Evolutionary conservation across 2,329 filamentous ascomycete species (phyloP).

Genomic region (Xylaria polymorpha): DNA sequence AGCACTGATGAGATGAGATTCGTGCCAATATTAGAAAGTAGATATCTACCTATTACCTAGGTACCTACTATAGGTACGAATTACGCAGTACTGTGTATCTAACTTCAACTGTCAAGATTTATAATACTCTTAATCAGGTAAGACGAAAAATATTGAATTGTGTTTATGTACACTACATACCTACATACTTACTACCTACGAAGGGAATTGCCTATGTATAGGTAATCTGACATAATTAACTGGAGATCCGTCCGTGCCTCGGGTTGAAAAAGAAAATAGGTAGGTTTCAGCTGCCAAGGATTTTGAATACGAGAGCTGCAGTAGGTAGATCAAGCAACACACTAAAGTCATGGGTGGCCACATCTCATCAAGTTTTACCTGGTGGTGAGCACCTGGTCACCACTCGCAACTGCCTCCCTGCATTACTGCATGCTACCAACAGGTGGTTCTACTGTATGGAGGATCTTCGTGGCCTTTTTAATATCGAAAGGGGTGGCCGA

Average conservation of each 20-base stretch:
- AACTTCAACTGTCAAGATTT: too few species aligned
- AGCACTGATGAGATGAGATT: not conserved
- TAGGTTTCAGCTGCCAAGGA: slow-evolving; percentile 31
- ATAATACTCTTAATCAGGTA: not conserved
- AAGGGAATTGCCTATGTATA: not conserved
- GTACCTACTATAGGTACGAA: too few species aligned
- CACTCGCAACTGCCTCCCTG: not conserved
- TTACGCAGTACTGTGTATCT: too few species aligned
- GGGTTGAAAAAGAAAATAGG: slow-evolving; percentile 21
- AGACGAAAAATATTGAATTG: not conserved
- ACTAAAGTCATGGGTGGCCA: slow-evolving; percentile 7
- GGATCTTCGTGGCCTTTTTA: not conserved
- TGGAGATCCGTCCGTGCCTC: slow-evolving; percentile 12
- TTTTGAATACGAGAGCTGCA: slow-evolving; percentile 28
- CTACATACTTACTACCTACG: too few species aligned
- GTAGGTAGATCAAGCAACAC: slow-evolving; percentile 4
- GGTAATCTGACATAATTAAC: not conserved
- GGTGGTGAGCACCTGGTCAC: too few species aligned
- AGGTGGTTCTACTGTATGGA: not conserved
- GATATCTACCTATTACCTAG: too few species aligned
- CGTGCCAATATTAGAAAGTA: not conserved
- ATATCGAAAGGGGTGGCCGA: not conserved
- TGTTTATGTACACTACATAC: too few species aligned
- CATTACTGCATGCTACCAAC: not conserved
- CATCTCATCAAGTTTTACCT: slow-evolving; percentile 9